phyloP scores from a whole-genome alignment of 202 grass and related monocot genomes.

The Brachypodium distachyon region DNA sequence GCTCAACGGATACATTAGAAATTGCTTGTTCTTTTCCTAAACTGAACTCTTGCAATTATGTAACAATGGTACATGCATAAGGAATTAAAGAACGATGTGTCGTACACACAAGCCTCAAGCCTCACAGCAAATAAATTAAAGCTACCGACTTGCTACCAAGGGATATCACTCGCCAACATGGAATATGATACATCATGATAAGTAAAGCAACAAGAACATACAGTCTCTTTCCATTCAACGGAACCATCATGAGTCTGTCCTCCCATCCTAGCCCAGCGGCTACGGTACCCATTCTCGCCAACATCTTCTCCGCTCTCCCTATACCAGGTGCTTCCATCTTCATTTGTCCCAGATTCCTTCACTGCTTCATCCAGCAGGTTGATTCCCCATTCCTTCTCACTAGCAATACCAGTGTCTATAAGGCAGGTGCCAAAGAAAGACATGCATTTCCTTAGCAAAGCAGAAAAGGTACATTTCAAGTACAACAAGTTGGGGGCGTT shows the following conservation, averaged over 20 bases:
- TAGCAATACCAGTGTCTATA: constrained; percentile 99
- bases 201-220: constrained; percentile 33
- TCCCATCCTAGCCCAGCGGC: constrained; percentile 92
- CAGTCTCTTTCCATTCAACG: constrained; percentile 82
- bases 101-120: background rate
- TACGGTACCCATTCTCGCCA: constrained; percentile 77
- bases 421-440: constrained; percentile 58
- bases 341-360: constrained; percentile 66
- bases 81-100: background rate
- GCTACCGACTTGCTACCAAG: background rate
- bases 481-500: background rate
- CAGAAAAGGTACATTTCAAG: background rate
- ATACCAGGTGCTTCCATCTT: constrained; percentile 96
- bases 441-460: constrained; percentile 39
- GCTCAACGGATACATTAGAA: background rate
- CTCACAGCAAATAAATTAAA: background rate
- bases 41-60: background rate
- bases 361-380: constrained; percentile 82
- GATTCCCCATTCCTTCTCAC: constrained; percentile 99
- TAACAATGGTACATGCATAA: background rate
- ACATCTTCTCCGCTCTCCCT: constrained; percentile 78
- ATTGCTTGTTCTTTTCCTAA: background rate
- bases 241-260: constrained; percentile 71
- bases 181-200: background rate
- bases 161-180: background rate